These are phyloP conservation scores for Paraphoma sp. DNA, from an alignment of 2,329 filamentous ascomycete species.

Conservation along the genomic window DNA sequence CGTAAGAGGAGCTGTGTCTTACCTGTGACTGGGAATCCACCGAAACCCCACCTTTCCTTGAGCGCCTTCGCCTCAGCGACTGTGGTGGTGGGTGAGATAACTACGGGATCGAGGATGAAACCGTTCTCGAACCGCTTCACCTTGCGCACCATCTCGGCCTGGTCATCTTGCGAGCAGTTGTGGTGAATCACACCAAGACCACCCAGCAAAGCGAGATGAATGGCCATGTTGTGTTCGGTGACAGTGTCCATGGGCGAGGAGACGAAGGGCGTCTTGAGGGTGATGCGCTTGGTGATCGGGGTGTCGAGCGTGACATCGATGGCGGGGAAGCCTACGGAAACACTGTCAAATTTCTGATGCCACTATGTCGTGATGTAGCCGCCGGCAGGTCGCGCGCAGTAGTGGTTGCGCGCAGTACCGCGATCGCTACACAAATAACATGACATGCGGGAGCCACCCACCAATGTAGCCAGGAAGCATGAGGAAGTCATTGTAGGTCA, in stretches of 20 bases:
- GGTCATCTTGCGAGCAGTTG: constrained; percentile 97
- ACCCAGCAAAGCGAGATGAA: constrained; percentile 90
- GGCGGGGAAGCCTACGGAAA: constrained; percentile 76
- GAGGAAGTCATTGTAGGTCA: constrained; percentile 99
- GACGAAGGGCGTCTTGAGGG: constrained; percentile 93
- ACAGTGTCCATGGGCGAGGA: constrained; percentile 99
- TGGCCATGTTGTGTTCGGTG: constrained; percentile 99
- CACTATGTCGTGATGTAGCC: background rate
- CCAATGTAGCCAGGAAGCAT: constrained; percentile 95
- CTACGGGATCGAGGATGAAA: constrained; percentile 95
- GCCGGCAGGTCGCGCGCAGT: background rate
- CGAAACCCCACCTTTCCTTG: constrained; percentile 98
- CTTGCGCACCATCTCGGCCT: constrained; percentile 99
- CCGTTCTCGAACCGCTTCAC: constrained; percentile 99
- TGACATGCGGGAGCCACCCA: constrained; percentile 42
- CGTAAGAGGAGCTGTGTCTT: constrained; percentile 52
- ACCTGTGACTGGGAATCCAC: constrained; percentile 98
- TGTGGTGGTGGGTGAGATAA: constrained; percentile 85
- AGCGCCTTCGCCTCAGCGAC: constrained; percentile 89
- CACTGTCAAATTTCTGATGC: constrained; percentile 13
- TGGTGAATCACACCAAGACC: constrained; percentile 96
- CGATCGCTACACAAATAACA: background rate
- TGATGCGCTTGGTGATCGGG: constrained; percentile 92
- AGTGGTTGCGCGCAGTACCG: background rate
- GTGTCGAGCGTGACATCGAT: constrained; percentile 88